A percentile compares a stretch with the other conserved stretches of the same genome.
phyloP scores from a whole-genome alignment of 2,329 filamentous ascomycete species.

The Clonostachys chloroleuca region DNA sequence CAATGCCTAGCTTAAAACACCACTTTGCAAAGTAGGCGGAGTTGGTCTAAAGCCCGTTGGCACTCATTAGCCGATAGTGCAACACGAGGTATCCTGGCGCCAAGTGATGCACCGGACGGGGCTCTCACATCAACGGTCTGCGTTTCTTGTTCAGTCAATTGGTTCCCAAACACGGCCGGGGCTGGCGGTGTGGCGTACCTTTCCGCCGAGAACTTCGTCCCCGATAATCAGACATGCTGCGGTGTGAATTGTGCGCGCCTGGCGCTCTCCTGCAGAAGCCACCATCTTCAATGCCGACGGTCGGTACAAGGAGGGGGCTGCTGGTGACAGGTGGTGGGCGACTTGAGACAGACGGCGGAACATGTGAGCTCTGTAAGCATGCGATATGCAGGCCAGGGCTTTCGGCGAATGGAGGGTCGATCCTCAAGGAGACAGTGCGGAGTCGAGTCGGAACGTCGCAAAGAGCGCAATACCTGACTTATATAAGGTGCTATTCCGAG shows the following conservation, averaged over 20 bases:
- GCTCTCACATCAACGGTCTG: constrained; percentile 33
- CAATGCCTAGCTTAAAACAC: constrained; percentile 59
- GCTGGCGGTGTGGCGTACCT: constrained; percentile 49
- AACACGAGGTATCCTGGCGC: too few species aligned
- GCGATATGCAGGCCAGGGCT: too few species aligned
- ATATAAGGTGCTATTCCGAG: too few species aligned
- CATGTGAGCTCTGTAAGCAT: constrained; percentile 45
- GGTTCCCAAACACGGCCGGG: not conserved
- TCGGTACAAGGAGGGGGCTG: constrained; percentile 23
- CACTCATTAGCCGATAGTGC: not conserved
- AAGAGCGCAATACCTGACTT: too few species aligned
- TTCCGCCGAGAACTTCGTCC: constrained; percentile 93
- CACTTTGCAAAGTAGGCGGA: constrained; percentile 61
- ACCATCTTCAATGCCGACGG: constrained; percentile 26
- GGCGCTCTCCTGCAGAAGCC: constrained; percentile 46
- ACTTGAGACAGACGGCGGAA: constrained; percentile 72
- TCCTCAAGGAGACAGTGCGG: too few species aligned
- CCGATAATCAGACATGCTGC: constrained; percentile 93
- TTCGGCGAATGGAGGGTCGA: too few species aligned
- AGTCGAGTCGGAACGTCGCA: too few species aligned
- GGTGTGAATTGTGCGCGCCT: constrained; percentile 72
- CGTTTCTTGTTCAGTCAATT: not conserved
- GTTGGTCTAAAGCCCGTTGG: constrained; percentile 44
- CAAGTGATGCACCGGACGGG: not conserved
- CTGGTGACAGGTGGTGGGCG: constrained; percentile 57